Percentiles rank a stretch among this genome's conserved stretches.
Evolutionary conservation across 2,329 filamentous ascomycete species (phyloP).

Genomic region (Bipolaris bicolor): DNA sequence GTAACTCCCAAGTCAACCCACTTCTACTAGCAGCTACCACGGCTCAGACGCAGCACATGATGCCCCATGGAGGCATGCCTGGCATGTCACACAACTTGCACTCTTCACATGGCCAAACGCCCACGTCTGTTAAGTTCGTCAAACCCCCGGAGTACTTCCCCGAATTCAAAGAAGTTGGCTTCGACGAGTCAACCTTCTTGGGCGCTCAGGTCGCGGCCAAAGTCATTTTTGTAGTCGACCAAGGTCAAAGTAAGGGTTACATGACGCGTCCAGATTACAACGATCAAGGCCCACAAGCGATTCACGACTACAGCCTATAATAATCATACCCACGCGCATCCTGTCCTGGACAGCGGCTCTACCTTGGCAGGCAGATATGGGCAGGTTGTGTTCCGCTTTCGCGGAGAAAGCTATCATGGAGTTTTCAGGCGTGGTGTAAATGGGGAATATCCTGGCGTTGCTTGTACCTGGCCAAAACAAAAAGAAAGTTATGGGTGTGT

Average conservation of each 20-base stretch:
- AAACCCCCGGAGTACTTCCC: conserved; percentile 83
- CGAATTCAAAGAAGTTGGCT: conserved; percentile 80
- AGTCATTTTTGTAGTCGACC: conserved; percentile 72
- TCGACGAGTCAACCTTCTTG: conserved; percentile 84
- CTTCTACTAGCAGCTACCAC: conserved; percentile 90
- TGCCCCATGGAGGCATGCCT: conserved; percentile 46
- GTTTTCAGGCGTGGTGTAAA: conserved; percentile 26
- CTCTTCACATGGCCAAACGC: conserved; percentile 73
- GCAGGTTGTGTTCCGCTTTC: conserved; percentile 6
- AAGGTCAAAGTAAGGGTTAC: conserved; percentile 70
- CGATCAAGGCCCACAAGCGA: conserved; percentile 67
- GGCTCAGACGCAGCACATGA: conserved; percentile 62
- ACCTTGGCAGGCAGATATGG: background rate
- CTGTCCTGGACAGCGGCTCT: background rate
- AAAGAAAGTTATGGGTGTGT: conserved; percentile 12
- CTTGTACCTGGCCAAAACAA: background rate
- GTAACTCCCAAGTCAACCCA: conserved; percentile 75
- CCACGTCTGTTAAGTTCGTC: conserved; percentile 80
- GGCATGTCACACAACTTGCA: conserved; percentile 59
- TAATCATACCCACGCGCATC: conserved; percentile 16
- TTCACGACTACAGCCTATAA: conserved; percentile 60
- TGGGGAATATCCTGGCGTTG: conserved; percentile 25
- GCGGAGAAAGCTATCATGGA: conserved; percentile 18
- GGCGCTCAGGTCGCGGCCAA: conserved; percentile 86
- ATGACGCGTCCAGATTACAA: conserved; percentile 73